Conservation (phyloP, 1,284 basidiomycete species). For the Porogramme epimiltina region DNA sequence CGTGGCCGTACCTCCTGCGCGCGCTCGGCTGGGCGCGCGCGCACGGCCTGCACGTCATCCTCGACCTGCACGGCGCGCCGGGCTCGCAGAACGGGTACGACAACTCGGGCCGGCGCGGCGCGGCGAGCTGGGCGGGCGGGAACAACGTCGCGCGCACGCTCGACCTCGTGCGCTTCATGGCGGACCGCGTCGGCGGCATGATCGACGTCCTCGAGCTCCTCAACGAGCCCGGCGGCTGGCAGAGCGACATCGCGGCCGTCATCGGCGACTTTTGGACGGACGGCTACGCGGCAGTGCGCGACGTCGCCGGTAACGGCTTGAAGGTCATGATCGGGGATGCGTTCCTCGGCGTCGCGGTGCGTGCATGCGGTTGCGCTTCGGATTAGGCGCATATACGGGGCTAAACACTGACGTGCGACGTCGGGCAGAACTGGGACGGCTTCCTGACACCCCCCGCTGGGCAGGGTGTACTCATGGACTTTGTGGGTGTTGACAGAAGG, state of each 20-base stretch:
- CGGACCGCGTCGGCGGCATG: conserved; percentile 53
- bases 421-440: conserved; percentile 56
- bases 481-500: conserved; percentile 40
- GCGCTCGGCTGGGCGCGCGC: conserved; percentile 68
- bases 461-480: conserved; percentile 63
- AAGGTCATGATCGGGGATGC: conserved; percentile 76
- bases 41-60: conserved; percentile 58
- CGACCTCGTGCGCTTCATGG: conserved; percentile 61
- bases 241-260: conserved; percentile 42
- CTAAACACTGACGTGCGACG: not conserved
- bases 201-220: conserved; percentile 64
- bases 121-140: conserved; percentile 66
- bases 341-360: conserved; percentile 62
- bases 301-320: conserved; percentile 44
- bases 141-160: conserved; percentile 66
- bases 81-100: conserved; percentile 80
- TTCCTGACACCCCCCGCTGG: conserved; percentile 57
- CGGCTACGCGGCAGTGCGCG: conserved; percentile 57
- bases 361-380: conserved; percentile 8
- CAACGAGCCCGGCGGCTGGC: conserved; percentile 65
- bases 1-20: conserved; percentile 68
- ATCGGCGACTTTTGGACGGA: conserved; percentile 55
- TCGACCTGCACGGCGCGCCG: conserved; percentile 75
- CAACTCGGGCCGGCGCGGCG: conserved; percentile 77
- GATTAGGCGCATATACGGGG: no score